These are phyloP conservation scores for Micractinium conductrix DNA, from an alignment of 139 green algal species.

Conservation along the genomic window DNA sequence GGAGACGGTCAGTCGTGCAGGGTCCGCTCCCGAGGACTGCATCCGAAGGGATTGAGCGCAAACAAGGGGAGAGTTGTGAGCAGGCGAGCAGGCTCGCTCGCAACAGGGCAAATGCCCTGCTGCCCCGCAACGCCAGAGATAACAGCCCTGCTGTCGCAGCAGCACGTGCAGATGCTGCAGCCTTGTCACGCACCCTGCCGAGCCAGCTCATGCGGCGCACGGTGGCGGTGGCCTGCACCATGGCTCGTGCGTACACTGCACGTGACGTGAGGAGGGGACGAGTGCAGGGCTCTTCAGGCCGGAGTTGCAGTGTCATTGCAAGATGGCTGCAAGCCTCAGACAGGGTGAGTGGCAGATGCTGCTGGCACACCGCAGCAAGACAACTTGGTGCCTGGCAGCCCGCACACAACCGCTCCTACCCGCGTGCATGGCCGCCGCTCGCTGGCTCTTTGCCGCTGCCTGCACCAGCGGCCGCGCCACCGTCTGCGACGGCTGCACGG, in stretches of 20 bases:
- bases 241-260: slow-evolving; percentile 42
- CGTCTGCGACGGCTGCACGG: slow-evolving; percentile 31
- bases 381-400: no score
- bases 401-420: no score
- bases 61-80: neutral
- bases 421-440: neutral
- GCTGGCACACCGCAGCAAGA: no score
- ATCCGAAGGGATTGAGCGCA: neutral
- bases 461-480: slow-evolving; percentile 3
- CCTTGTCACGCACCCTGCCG: neutral
- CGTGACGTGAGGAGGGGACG: no score
- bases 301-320: no score
- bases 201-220: slow-evolving; percentile 66
- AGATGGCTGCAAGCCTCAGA: no score
- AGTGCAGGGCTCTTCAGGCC: no score
- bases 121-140: no score
- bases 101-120: neutral
- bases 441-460: neutral
- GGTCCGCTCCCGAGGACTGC: slow-evolving; percentile 21
- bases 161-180: neutral
- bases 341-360: no score
- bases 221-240: slow-evolving; percentile 70
- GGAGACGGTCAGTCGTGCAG: slow-evolving; percentile 40
- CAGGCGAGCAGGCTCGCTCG: neutral
- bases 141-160: neutral